These are phyloP conservation scores for Schizosaccharomyces cryophilus DNA, from an alignment of 805 yeast genomes.

Conservation along the genomic window DNA sequence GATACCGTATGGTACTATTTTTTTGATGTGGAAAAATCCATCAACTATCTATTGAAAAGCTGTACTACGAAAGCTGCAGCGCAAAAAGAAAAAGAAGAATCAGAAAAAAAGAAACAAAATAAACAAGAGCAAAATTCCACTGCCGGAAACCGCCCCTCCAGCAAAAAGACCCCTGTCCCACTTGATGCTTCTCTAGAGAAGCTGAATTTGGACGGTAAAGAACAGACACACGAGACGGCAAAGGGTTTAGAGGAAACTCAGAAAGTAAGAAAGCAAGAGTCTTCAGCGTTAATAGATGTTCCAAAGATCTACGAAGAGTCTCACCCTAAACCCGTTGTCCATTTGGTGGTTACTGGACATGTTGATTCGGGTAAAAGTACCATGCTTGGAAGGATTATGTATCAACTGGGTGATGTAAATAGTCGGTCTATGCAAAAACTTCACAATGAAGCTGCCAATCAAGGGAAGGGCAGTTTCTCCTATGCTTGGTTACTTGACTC, in stretches of 20 bases:
- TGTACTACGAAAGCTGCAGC: background rate
- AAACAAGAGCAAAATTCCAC: background rate
- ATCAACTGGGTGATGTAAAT: constrained; percentile 43
- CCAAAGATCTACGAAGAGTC: constrained; percentile 17
- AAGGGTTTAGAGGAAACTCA: background rate
- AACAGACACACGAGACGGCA: background rate
- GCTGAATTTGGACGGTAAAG: background rate
- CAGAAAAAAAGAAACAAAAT: background rate
- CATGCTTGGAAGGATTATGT: constrained; percentile 45
- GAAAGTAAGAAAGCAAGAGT: background rate
- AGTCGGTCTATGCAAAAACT: constrained; percentile 37
- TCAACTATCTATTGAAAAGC: constrained; percentile 20
- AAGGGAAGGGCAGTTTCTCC: constrained; percentile 59
- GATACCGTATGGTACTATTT: constrained; percentile 37
- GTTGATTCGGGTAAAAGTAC: constrained; percentile 75
- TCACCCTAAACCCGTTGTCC: constrained; percentile 26
- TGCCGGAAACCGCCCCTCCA: background rate
- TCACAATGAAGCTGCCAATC: constrained; percentile 35
- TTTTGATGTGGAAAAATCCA: constrained; percentile 27
- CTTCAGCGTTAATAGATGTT: constrained; percentile 19
- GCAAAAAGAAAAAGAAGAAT: background rate
- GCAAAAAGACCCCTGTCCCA: too few relatives aligned
- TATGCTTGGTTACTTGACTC: constrained; percentile 74
- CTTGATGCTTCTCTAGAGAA: too few relatives aligned
- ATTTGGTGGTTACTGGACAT: constrained; percentile 68